Base-by-base conservation (phyloP, 139 green algal genomes). In the Dunaliella primolecta region DNA sequence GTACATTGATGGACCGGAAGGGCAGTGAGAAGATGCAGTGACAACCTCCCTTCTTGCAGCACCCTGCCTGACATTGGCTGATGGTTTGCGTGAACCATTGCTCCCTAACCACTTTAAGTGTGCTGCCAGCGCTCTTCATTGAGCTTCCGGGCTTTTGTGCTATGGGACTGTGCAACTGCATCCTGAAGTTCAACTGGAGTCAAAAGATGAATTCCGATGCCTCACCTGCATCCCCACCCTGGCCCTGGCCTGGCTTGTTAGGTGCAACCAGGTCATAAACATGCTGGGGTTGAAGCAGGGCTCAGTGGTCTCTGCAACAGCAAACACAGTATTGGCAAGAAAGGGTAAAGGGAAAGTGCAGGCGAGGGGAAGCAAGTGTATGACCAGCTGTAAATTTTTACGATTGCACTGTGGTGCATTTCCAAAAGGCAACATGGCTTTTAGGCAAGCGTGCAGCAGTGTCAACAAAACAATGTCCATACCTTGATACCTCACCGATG, bases 211-310 rank as follows among this genome's bases (percentile, higher is more conserved):
- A 64, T 25, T 25, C 15, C 46, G 15, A 64, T 15, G 46, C 7
- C 46, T 64, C 36, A 33, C 75, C 75, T 80, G 75, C 75, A 80
- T 38, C 1, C 2, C 2, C 30, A 2, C 24, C 30, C 75, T 38
- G n/a, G 33, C 46, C 46, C 15, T 64, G 46, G 46, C 46, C 46
- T 80, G 11, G 7, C 75, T 33, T 38, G 75, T n/a, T 80, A 23
- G n/a, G 1, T 80, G 75, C 27, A 80, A 30, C 75, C 75, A 80
- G 30, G 75, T 38, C 75, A 80, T 80, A 30, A 80, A 11, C 46
- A 64, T 64, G 46, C 46, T 15, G 7, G 46, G 46, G 15, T 64
- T 64, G 46, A 64, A 15, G 15, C 7, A 15, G 7, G 7, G 7
- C 46, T 64, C 46, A 64, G 46, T 25, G 46, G 46, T 64, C 15